Conservation (phyloP, 331 rosid species). For the Malus hybrid region DNA sequence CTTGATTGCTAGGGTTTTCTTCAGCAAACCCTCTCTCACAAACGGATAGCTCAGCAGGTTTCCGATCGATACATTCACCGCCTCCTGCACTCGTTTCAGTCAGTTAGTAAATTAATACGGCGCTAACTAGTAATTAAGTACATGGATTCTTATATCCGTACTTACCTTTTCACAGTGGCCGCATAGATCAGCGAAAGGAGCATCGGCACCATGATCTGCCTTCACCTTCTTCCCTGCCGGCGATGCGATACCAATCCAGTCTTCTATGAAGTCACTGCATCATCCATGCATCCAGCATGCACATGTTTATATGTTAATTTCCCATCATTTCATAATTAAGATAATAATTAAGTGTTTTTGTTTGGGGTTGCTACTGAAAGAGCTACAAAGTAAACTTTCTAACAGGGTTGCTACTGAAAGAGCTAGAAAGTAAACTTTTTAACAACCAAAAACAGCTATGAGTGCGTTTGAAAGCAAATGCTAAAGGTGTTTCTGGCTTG, state of each 20-base stretch:
- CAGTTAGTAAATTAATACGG: neutral
- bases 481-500: too few relatives aligned
- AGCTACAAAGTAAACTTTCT: too few relatives aligned
- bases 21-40: slow-evolving; percentile 86
- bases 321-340: too few relatives aligned
- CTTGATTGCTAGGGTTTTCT: slow-evolving; percentile 67
- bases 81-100: slow-evolving; percentile 50
- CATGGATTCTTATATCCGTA: too few relatives aligned
- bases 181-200: slow-evolving; percentile 47
- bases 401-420: too few relatives aligned
- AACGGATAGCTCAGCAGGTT: slow-evolving; percentile 85
- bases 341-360: neutral
- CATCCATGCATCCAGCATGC: neutral
- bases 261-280: slow-evolving; percentile 82
- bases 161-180: slow-evolving; percentile 72
- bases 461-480: too few relatives aligned
- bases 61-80: slow-evolving; percentile 73
- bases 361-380: too few relatives aligned
- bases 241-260: slow-evolving; percentile 70
- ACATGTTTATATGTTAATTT: neutral
- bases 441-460: too few relatives aligned
- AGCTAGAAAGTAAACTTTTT: too few relatives aligned
- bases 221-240: slow-evolving; percentile 78
- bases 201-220: slow-evolving; percentile 17
- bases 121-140: too few relatives aligned